Evolutionary conservation across 2,329 filamentous ascomycete species (phyloP).

Genomic region (Alternaria incomplexa): DNA sequence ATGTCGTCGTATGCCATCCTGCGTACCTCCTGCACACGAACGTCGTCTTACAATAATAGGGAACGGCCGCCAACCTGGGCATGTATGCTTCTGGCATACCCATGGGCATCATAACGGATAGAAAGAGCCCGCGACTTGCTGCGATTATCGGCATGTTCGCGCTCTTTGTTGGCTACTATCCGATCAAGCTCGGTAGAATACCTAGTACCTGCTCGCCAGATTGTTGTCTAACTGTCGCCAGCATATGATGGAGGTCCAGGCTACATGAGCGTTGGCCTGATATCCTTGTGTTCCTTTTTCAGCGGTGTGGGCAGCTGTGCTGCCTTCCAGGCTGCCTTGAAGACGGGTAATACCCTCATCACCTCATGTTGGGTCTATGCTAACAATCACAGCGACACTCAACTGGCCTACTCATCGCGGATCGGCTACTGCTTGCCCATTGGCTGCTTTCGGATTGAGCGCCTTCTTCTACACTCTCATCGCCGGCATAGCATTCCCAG

Average conservation of each 20-base stretch:
- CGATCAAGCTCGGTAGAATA: slow-evolving; percentile 68
- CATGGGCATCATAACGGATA: slow-evolving; percentile 85
- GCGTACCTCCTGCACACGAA: background rate
- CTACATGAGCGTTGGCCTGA: slow-evolving; percentile 59
- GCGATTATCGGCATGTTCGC: slow-evolving; percentile 76
- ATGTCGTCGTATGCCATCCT: slow-evolving; percentile 73
- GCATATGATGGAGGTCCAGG: slow-evolving; percentile 75
- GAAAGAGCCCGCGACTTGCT: slow-evolving; percentile 77
- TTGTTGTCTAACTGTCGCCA: slow-evolving; percentile 43
- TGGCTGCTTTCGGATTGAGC: slow-evolving; percentile 91
- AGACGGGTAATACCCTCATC: slow-evolving; percentile 59
- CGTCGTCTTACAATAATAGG: slow-evolving; percentile 46
- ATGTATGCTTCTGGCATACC: slow-evolving; percentile 94
- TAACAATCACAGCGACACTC: slow-evolving; percentile 65
- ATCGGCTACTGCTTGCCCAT: slow-evolving; percentile 90
- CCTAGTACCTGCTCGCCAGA: background rate
- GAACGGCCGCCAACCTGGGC: slow-evolving; percentile 80
- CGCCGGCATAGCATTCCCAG: slow-evolving; percentile 78
- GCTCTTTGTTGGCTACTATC: slow-evolving; percentile 82
- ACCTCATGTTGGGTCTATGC: too few species aligned
- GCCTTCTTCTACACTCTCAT: slow-evolving; percentile 94
- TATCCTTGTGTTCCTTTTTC: slow-evolving; percentile 85
- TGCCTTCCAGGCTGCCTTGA: slow-evolving; percentile 88
- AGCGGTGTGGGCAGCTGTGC: slow-evolving; percentile 89
- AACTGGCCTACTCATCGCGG: slow-evolving; percentile 93